Conservation (phyloP, 345 rosid genomes). For the Viola odorata region DNA sequence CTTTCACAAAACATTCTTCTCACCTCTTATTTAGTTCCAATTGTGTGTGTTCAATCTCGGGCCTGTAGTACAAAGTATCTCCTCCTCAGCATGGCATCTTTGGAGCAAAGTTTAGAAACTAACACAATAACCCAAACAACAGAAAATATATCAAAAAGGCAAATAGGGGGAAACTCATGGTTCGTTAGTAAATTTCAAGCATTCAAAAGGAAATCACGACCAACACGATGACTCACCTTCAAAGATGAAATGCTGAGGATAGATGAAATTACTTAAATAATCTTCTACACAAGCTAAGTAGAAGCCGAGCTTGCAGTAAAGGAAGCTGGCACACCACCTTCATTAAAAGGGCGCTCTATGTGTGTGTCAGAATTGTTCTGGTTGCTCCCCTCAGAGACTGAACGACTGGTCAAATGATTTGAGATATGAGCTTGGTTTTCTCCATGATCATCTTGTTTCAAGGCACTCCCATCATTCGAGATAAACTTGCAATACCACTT, state of each 20-base stretch:
- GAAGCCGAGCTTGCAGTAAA: conserved; percentile 33
- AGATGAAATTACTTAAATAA: conserved; percentile 22
- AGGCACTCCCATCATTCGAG: conserved; percentile 27
- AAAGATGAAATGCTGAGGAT: conserved; percentile 47
- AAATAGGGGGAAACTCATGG: neutral
- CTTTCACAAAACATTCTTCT: neutral
- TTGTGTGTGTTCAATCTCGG: conserved; percentile 3
- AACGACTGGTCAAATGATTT: conserved; percentile 8
- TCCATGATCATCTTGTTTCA: conserved; percentile 29
- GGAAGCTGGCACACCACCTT: conserved; percentile 21
- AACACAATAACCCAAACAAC: neutral
- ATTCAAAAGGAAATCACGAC: neutral
- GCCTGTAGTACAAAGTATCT: conserved; percentile 18
- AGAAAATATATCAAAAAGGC: neutral
- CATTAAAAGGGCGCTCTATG: conserved; percentile 23
- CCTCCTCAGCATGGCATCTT: conserved; percentile 42
- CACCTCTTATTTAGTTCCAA: conserved; percentile 7
- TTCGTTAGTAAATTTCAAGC: neutral
- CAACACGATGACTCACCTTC: conserved; percentile 25
- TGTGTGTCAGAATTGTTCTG: conserved; percentile 15
- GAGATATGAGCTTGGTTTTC: conserved; percentile 18
- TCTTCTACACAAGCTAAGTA: conserved; percentile 14
- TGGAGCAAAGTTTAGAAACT: conserved; percentile 11
- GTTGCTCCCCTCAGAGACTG: conserved; percentile 27
- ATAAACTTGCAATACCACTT: conserved; percentile 24